These are phyloP conservation scores for Ophiostoma himal-ulmi DNA, from an alignment of 2,329 filamentous ascomycete genomes.

Conservation along the genomic window DNA sequence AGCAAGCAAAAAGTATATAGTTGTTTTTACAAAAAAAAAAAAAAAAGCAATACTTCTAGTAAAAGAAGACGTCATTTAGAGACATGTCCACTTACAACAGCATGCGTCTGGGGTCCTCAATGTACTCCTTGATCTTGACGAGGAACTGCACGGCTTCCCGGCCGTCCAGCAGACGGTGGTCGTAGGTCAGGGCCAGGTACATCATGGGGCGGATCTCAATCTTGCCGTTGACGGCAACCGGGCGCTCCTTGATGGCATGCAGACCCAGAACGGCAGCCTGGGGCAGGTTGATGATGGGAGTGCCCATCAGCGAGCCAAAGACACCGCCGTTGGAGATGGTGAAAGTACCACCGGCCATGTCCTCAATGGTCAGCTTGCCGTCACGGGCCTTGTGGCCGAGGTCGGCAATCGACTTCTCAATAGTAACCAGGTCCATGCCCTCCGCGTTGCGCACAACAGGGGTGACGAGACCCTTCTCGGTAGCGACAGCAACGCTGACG, in stretches of 20 bases:
- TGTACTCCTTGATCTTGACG: slow-evolving; percentile 95
- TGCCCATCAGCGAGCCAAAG: slow-evolving; percentile 95
- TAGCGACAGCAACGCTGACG: slow-evolving; percentile 93
- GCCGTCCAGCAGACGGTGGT: slow-evolving; percentile 91
- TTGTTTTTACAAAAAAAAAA: slow-evolving; percentile 2
- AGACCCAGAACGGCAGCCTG: slow-evolving; percentile 88
- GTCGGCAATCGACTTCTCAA: slow-evolving; percentile 88
- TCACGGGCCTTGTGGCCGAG: slow-evolving; percentile 97
- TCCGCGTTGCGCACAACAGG: slow-evolving; percentile 94
- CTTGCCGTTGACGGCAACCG: slow-evolving; percentile 86
- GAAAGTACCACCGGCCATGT: slow-evolving; percentile 97
- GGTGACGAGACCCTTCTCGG: slow-evolving; percentile 94
- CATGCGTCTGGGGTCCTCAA: slow-evolving; percentile 93
- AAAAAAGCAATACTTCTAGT: background rate
- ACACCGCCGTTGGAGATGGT: slow-evolving; percentile 97
- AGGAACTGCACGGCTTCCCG: slow-evolving; percentile 94
- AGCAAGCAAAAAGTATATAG: slow-evolving; percentile 2
- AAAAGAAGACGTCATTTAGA: background rate
- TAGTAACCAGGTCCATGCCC: slow-evolving; percentile 76
- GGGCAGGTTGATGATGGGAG: slow-evolving; percentile 95
- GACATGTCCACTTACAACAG: slow-evolving; percentile 48
- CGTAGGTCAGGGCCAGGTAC: slow-evolving; percentile 96
- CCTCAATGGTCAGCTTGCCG: slow-evolving; percentile 94
- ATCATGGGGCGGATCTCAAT: slow-evolving; percentile 98
- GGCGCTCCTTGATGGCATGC: slow-evolving; percentile 93